A percentile compares a stretch with the other conserved stretches of the same genome.
These are phyloP conservation scores for Suillus bovinus DNA, from an alignment of 768 basidiomycete species.

Conservation along the genomic window DNA sequence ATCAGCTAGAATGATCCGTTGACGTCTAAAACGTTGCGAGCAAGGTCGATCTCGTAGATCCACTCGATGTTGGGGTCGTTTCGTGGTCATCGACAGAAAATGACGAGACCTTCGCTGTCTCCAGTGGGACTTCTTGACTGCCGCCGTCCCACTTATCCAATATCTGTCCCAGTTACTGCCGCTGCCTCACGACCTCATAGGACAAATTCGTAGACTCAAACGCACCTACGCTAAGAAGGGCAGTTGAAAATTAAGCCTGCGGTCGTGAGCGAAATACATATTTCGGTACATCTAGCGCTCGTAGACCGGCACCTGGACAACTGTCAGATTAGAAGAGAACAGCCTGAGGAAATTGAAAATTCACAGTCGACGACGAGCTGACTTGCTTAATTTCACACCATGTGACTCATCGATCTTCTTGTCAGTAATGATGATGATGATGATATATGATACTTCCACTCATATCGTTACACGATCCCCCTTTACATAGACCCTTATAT, in stretches of 20 bases:
- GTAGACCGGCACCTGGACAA: too few relatives aligned
- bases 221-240: slow-evolving; percentile 22
- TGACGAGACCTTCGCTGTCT: neutral
- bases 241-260: slow-evolving; percentile 25
- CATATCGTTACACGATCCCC: neutral
- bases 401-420: too few relatives aligned
- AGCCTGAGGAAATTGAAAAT: neutral
- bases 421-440: too few relatives aligned
- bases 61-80: neutral
- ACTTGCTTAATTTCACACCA: too few relatives aligned
- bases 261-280: slow-evolving; percentile 20
- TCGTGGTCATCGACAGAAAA: neutral
- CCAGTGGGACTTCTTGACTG: neutral
- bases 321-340: neutral
- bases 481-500: neutral
- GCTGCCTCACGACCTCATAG: neutral
- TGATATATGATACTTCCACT: too few relatives aligned
- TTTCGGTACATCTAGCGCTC: too few relatives aligned
- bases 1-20: neutral
- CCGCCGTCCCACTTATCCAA: neutral
- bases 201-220: slow-evolving; percentile 4
- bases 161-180: neutral
- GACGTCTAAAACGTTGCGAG: neutral
- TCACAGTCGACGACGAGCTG: neutral
- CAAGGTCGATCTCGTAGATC: neutral